These are phyloP conservation scores for Camillea tinctor DNA, from an alignment of 2,329 filamentous ascomycete species.

Conservation along the genomic window DNA sequence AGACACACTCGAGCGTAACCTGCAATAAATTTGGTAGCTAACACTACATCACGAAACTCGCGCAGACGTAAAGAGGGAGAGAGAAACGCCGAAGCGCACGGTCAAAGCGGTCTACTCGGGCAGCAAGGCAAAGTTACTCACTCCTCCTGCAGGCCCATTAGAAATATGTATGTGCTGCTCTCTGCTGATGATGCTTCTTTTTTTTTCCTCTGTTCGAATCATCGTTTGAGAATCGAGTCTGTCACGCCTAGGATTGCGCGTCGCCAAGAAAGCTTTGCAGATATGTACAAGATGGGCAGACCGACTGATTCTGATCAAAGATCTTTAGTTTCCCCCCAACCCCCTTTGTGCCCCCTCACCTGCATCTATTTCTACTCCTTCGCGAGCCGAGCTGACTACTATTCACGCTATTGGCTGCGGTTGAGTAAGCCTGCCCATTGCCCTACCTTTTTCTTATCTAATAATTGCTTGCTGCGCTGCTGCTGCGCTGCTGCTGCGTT, in stretches of 20 bases:
- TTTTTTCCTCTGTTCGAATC: constrained; percentile 25
- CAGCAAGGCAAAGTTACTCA: not conserved
- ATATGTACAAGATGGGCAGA: constrained; percentile 14
- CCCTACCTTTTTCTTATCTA: not conserved
- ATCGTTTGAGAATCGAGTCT: constrained; percentile 21
- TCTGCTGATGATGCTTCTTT: not conserved
- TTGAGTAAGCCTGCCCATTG: not conserved
- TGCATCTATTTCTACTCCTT: not conserved
- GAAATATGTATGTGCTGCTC: not conserved
- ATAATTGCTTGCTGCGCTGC: not conserved
- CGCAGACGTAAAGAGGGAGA: not conserved
- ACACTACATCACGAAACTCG: not conserved
- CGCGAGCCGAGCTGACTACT: not conserved
- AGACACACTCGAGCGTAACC: not conserved
- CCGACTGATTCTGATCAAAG: constrained; percentile 12
- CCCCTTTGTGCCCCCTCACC: not conserved
- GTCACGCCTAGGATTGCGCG: constrained; percentile 34
- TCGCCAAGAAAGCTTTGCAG: constrained; percentile 32
- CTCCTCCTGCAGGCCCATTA: not conserved
- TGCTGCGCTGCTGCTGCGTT: too few relatives aligned
- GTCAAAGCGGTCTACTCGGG: constrained; percentile 1
- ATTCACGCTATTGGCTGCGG: not conserved
- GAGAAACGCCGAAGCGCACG: not conserved
- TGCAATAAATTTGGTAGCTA: not conserved
- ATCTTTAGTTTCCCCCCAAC: not conserved